Conservation (phyloP, 305 asterid species). For the Solanum hybrid region DNA sequence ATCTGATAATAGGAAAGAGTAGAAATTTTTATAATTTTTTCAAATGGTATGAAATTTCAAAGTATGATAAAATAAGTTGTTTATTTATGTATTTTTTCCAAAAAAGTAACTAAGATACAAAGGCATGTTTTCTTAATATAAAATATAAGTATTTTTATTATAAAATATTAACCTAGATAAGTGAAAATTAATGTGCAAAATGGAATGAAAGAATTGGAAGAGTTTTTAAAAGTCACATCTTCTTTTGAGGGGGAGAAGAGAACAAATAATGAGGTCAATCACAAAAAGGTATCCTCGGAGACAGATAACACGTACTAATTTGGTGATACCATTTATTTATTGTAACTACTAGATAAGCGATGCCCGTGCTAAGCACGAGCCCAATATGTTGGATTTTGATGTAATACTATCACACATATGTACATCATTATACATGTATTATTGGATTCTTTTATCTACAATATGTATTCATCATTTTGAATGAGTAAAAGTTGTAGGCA, state of each 20-base stretch:
- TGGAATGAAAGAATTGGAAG: background rate
- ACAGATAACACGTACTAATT: background rate
- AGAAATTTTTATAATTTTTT: too few species aligned
- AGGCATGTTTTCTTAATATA: background rate
- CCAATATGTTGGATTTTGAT: too few species aligned
- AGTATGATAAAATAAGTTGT: too few species aligned
- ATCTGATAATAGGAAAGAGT: too few species aligned
- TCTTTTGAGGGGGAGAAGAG: background rate
- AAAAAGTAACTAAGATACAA: background rate
- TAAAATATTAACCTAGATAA: background rate
- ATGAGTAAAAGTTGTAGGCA: too few species aligned
- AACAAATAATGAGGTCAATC: background rate
- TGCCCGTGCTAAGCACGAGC: too few species aligned
- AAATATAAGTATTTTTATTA: background rate
- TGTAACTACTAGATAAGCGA: background rate
- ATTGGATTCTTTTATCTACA: too few species aligned
- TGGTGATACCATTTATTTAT: background rate
- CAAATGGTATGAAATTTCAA: background rate
- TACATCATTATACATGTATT: too few species aligned
- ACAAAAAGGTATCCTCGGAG: background rate
- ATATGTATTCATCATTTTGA: too few species aligned
- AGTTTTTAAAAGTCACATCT: background rate
- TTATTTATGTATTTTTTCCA: too few species aligned
- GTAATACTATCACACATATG: too few species aligned
- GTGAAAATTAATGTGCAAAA: background rate